These are phyloP conservation scores for Pisolithus tinctorius DNA, from an alignment of 768 basidiomycete genomes.

Conservation along the genomic window DNA sequence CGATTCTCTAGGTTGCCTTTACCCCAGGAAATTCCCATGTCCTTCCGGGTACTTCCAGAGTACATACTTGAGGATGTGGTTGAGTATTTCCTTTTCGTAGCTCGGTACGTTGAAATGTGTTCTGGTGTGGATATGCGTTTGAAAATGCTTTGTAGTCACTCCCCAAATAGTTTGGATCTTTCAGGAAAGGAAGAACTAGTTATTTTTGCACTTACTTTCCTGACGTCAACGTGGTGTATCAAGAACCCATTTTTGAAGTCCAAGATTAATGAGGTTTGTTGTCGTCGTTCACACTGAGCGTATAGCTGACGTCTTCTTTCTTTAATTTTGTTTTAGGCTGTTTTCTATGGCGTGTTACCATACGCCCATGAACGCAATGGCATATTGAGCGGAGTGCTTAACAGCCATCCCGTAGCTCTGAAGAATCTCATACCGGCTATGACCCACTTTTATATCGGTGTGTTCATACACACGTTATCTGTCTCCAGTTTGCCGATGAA, in stretches of 20 bases:
- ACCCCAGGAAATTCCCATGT: slow-evolving; percentile 75
- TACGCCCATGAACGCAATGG: slow-evolving; percentile 62
- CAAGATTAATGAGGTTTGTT: slow-evolving; percentile 81
- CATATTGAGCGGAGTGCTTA: slow-evolving; percentile 76
- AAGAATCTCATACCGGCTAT: slow-evolving; percentile 86
- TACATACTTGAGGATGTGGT: slow-evolving; percentile 92
- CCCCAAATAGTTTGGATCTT: slow-evolving; percentile 76
- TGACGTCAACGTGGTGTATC: slow-evolving; percentile 94
- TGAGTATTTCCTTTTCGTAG: slow-evolving; percentile 79
- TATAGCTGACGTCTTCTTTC: neutral
- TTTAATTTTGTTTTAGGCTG: slow-evolving; percentile 37
- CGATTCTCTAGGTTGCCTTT: slow-evolving; percentile 64
- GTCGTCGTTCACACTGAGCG: neutral
- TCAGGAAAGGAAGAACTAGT: slow-evolving; percentile 83
- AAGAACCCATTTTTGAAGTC: slow-evolving; percentile 98
- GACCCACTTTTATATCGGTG: slow-evolving; percentile 93
- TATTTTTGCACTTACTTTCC: slow-evolving; percentile 83
- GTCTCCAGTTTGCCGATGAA: neutral
- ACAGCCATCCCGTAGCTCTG: slow-evolving; percentile 77
- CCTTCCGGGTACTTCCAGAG: slow-evolving; percentile 87
- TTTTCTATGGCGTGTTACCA: slow-evolving; percentile 67
- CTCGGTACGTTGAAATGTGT: slow-evolving; percentile 47
- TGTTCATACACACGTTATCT: slow-evolving; percentile 13
- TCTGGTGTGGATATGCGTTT: neutral
- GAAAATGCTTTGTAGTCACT: slow-evolving; percentile 33